Base-by-base conservation (phyloP, 176 grass and related monocot species). In the Eleusine coracana region DNA sequence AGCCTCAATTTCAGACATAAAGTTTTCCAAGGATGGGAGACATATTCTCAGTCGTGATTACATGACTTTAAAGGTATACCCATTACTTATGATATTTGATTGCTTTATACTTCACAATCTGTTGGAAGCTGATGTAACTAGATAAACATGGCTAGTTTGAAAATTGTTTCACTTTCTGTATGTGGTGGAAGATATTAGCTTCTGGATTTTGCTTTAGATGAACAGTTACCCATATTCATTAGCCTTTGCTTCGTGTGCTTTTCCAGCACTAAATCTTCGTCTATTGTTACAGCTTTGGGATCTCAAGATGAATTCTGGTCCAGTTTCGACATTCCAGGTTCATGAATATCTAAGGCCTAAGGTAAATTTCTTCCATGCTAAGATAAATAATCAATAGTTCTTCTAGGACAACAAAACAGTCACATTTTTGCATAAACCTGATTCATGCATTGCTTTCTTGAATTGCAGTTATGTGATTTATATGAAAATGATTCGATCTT, bases 401-500 rank as follows among this genome's bases (percentile, higher is more conserved):
- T 84, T 73, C 82, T 6, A 50, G 60, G 60, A 44, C 29, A 78
- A 52, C 73, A n/a, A 11, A 79, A 6, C 40, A 85, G 56, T 54
- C 20, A 42, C 56, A 42, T 83, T 51, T 71, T 83, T 36, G 31
- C 42, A 31, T 23, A 38, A 74, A 59, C 16, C 46, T 87, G 45
- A 82, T 86, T 86, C 48, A 36, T 84, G 60, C 82, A 12, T 66
- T 84, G 68, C 37, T 88, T 77, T 21, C n/a, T 77, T 6, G 82
- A 81, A 89, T 10, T 87, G 58, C 87, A 98, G 96, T 59, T 98
- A 80, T 98, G 96, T 74, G 96, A 98, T 91, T 93, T 98, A 84
- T 98, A 98, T 85, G 96, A 98, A 86, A 98, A 93, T 85, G 96
- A 98, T 62, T 95, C 90, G 42, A 98, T 98, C 83, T 98, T 98